These are phyloP conservation scores for Fusarium nurragi DNA, from an alignment of 2,329 filamentous ascomycete species.

Conservation along the genomic window DNA sequence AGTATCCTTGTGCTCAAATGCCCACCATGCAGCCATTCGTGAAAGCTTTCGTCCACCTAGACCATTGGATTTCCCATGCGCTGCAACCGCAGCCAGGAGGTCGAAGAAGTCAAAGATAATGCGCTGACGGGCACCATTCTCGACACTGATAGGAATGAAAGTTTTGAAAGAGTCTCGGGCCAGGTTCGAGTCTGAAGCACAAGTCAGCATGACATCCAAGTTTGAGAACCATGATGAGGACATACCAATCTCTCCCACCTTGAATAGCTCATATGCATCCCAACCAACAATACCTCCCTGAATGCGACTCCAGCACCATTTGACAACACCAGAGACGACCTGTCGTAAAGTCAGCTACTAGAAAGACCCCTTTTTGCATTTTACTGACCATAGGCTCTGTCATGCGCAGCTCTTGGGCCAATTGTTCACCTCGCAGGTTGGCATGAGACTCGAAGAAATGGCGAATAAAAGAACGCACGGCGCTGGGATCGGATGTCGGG, in stretches of 20 bases:
- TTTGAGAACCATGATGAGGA: slow-evolving; percentile 3
- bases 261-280: slow-evolving; percentile 97
- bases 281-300: slow-evolving; percentile 92
- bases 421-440: slow-evolving; percentile 71
- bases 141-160: slow-evolving; percentile 93
- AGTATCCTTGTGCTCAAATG: slow-evolving; percentile 88
- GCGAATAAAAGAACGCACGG: slow-evolving; percentile 89
- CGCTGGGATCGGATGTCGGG: slow-evolving; percentile 89
- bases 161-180: slow-evolving; percentile 94
- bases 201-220: slow-evolving; percentile 27
- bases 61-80: slow-evolving; percentile 92
- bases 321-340: slow-evolving; percentile 92
- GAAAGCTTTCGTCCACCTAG: slow-evolving; percentile 94
- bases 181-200: slow-evolving; percentile 81
- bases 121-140: slow-evolving; percentile 82
- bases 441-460: slow-evolving; percentile 85
- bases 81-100: slow-evolving; percentile 87
- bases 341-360: slow-evolving; percentile 52
- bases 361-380: not conserved
- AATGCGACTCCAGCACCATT: slow-evolving; percentile 98
- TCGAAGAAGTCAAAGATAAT: slow-evolving; percentile 99
- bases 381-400: slow-evolving; percentile 87
- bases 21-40: slow-evolving; percentile 97
- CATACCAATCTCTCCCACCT: slow-evolving; percentile 87
- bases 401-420: slow-evolving; percentile 88